These are phyloP conservation scores for Lepidium campestre DNA, from an alignment of 441 rosid genomes.

Conservation along the genomic window DNA sequence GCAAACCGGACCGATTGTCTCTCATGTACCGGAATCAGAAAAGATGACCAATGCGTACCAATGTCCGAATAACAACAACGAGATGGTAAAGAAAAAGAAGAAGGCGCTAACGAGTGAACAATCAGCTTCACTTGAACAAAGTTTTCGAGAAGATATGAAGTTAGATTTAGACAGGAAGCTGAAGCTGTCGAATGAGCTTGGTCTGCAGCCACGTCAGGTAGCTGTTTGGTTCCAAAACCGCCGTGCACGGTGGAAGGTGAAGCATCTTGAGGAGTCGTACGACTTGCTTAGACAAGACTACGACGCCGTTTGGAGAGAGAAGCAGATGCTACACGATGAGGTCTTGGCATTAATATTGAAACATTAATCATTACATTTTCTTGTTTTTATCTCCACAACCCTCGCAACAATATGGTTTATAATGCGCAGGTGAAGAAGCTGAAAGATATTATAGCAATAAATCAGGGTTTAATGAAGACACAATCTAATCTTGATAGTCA, in stretches of 20 bases:
- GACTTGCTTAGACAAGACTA: slow-evolving; percentile 58
- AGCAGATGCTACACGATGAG: slow-evolving; percentile 77
- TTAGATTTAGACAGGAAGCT: slow-evolving; percentile 71
- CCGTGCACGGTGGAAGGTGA: slow-evolving; percentile 84
- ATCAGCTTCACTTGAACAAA: slow-evolving; percentile 54
- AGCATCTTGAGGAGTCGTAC: slow-evolving; percentile 66
- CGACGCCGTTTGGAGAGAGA: slow-evolving; percentile 56
- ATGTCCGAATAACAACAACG: slow-evolving; percentile 21
- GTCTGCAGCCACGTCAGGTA: slow-evolving; percentile 77
- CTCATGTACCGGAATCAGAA: slow-evolving; percentile 18
- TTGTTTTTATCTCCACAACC: background rate
- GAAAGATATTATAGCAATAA: slow-evolving; percentile 43
- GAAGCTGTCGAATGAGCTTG: slow-evolving; percentile 67
- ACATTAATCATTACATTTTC: background rate
- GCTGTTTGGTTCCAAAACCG: slow-evolving; percentile 95
- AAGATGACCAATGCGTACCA: background rate
- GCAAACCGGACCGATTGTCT: slow-evolving; percentile 19
- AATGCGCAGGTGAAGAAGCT: slow-evolving; percentile 53
- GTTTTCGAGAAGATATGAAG: slow-evolving; percentile 80
- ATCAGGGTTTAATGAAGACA: slow-evolving; percentile 33
- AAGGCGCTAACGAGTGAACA: slow-evolving; percentile 51
- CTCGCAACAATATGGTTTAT: background rate
- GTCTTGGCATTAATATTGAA: no score
- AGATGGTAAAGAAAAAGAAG: slow-evolving; percentile 53
- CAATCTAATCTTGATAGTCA: slow-evolving; percentile 24